phyloP scores from a whole-genome alignment of 2,329 filamentous ascomycete genomes.

The Phaeosphaeriaceae sp. region DNA sequence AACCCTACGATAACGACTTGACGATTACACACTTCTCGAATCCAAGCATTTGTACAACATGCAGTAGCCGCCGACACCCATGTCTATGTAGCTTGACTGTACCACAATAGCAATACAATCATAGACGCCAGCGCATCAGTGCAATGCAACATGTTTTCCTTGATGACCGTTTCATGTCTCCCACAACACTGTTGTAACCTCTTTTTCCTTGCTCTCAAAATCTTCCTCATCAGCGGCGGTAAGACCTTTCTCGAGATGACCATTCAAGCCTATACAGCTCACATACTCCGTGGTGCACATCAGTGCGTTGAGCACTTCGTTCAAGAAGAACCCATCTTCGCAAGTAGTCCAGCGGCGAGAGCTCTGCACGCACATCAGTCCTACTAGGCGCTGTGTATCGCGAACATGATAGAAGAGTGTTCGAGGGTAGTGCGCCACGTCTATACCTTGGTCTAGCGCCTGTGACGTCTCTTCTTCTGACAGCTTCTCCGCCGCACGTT shows the following conservation, averaged over 20 bases:
- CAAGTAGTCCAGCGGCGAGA: background rate
- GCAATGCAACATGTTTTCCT: background rate
- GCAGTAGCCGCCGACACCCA: background rate
- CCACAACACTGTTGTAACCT: background rate
- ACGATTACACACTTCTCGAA: background rate
- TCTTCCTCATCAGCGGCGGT: background rate
- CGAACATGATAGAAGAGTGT: slow-evolving; percentile 3
- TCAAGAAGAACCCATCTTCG: background rate
- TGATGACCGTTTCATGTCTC: background rate
- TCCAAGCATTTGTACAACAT: background rate
- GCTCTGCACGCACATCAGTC: background rate
- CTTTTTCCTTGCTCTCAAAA: background rate
- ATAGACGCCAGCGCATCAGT: background rate
- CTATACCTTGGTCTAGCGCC: background rate
- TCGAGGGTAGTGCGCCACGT: background rate
- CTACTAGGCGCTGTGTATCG: slow-evolving; percentile 3
- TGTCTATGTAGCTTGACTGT: background rate
- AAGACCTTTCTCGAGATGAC: background rate
- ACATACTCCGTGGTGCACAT: background rate
- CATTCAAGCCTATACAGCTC: background rate
- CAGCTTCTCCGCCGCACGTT: background rate
- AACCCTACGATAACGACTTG: background rate
- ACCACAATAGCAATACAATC: background rate
- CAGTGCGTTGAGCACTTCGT: background rate
- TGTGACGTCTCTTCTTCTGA: background rate